These are phyloP conservation scores for Thielaviopsis cerberus DNA, from an alignment of 2,329 filamentous ascomycete genomes.

Conservation along the genomic window DNA sequence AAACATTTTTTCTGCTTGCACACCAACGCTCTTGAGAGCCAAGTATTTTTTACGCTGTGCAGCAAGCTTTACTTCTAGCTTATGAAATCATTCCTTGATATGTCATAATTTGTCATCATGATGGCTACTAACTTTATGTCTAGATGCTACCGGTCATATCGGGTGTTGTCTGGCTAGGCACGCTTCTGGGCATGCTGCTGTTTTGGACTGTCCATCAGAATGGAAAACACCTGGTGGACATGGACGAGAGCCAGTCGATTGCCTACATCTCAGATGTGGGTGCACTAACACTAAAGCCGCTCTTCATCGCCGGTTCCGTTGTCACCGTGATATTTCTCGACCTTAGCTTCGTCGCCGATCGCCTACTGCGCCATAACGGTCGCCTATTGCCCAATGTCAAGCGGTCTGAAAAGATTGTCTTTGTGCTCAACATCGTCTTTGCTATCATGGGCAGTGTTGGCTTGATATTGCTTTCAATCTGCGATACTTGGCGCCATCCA, in stretches of 20 bases:
- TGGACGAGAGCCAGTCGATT: conserved; percentile 38
- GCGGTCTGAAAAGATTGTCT: conserved; percentile 42
- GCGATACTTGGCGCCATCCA: conserved; percentile 57
- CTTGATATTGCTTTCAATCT: conserved; percentile 66
- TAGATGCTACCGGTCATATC: conserved; percentile 52
- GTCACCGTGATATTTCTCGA: conserved; percentile 67
- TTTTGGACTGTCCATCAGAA: conserved; percentile 44
- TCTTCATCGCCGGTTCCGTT: conserved; percentile 56
- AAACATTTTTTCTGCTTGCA: not conserved
- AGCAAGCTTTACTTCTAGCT: not conserved
- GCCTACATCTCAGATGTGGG: conserved; percentile 57
- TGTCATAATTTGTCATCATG: not conserved
- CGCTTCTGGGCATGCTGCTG: conserved; percentile 51
- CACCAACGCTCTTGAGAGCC: not conserved
- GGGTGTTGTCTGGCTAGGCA: conserved; percentile 44
- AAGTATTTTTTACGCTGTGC: not conserved
- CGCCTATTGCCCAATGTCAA: conserved; percentile 58
- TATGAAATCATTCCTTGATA: not conserved
- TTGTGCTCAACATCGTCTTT: conserved; percentile 41
- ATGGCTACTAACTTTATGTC: not conserved
- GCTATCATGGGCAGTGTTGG: conserved; percentile 61
- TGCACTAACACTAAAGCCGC: conserved; percentile 45
- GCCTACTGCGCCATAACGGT: conserved; percentile 67
- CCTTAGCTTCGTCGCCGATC: conserved; percentile 60
- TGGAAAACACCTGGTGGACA: conserved; percentile 38